phyloP scores from a whole-genome alignment of 2,329 filamentous ascomycete species.

The Diaporthe sp. region DNA sequence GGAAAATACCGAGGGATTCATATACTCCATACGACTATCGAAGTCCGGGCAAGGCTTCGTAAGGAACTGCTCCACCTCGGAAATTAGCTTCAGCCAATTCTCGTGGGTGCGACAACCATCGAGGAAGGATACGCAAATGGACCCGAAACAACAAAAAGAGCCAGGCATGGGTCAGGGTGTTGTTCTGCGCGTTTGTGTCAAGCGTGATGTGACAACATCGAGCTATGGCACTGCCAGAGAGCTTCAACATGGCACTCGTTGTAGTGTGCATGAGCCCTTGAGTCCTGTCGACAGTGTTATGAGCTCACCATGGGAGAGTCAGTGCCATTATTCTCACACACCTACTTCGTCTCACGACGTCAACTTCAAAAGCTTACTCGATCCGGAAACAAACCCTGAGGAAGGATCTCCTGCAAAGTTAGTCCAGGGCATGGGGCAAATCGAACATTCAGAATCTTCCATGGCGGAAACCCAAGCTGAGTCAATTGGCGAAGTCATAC shows the following conservation, averaged over 20 bases:
- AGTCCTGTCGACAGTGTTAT: not conserved
- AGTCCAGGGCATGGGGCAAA: not conserved
- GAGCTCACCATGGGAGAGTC: not conserved
- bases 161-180: not conserved
- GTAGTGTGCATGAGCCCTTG: not conserved
- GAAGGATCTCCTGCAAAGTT: not conserved
- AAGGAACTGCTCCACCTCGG: not conserved
- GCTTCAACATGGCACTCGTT: not conserved
- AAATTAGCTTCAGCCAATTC: not conserved
- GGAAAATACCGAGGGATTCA: not conserved
- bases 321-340: not conserved
- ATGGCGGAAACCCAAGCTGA: not conserved
- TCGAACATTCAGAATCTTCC: not conserved
- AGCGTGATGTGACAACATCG: not conserved
- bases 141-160: not conserved
- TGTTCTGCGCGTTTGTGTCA: not conserved
- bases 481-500: too few relatives aligned
- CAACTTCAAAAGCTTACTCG: not conserved
- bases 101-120: not conserved
- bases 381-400: not conserved
- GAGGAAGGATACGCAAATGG: not conserved
- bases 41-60: not conserved
- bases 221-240: not conserved
- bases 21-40: not conserved
- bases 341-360: not conserved